Conservation (phyloP, 2,329 filamentous ascomycete genomes). For the Fusarium sp. region DNA sequence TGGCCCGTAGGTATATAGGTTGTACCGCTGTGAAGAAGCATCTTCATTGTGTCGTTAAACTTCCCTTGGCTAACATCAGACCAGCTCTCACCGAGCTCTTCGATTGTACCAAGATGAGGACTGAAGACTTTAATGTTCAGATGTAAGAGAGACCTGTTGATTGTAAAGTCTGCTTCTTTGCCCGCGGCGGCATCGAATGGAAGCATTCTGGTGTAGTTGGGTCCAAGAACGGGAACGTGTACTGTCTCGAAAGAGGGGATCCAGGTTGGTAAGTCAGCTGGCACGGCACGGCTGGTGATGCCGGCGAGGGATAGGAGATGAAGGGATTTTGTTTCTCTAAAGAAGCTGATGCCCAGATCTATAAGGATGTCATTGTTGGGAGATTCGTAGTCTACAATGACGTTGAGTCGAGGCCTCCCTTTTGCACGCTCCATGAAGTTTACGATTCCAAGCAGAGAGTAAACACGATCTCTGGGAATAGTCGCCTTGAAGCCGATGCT, state of each 20-base stretch:
- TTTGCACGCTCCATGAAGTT: slow-evolving; percentile 29
- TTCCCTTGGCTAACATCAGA: not conserved
- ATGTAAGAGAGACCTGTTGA: not conserved
- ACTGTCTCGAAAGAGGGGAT: slow-evolving; percentile 36
- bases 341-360: slow-evolving; percentile 15
- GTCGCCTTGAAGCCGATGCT: slow-evolving; percentile 35
- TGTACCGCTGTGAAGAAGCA: not conserved
- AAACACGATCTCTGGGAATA: slow-evolving; percentile 34
- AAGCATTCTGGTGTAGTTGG: not conserved
- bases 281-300: slow-evolving; percentile 13
- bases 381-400: slow-evolving; percentile 32
- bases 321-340: slow-evolving; percentile 26
- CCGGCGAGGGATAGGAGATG: slow-evolving; percentile 35
- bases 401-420: slow-evolving; percentile 7
- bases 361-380: slow-evolving; percentile 27
- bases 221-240: slow-evolving; percentile 23
- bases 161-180: not conserved
- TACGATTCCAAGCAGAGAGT: slow-evolving; percentile 38
- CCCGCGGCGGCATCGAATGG: not conserved
- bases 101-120: not conserved
- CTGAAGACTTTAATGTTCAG: not conserved
- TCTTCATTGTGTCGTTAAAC: not conserved
- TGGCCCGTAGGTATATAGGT: not conserved
- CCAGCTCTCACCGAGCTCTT: not conserved
- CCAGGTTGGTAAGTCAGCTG: slow-evolving; percentile 27